phyloP scores from a whole-genome alignment of 2,329 filamentous ascomycete genomes.

The Sclerotinia minor region DNA sequence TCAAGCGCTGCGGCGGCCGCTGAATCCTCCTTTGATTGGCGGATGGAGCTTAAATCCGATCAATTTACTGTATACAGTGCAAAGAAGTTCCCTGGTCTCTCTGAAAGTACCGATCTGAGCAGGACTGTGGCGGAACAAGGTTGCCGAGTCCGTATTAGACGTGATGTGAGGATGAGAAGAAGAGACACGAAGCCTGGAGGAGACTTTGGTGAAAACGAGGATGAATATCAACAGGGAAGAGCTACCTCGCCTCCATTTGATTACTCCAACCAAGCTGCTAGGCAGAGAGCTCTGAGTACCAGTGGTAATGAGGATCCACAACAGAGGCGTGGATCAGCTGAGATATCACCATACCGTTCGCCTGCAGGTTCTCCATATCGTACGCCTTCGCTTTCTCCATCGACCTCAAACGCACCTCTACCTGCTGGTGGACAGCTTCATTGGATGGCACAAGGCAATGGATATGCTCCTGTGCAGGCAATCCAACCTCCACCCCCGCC shows the following conservation, averaged over 20 bases:
- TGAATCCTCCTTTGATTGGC: conserved; percentile 67
- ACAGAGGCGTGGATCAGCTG: conserved; percentile 51
- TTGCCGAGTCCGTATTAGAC: conserved; percentile 90
- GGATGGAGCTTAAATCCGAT: conserved; percentile 84
- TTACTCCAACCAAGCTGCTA: conserved; percentile 24
- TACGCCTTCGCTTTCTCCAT: conserved; percentile 15
- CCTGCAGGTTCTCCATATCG: conserved; percentile 25
- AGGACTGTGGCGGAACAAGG: conserved; percentile 94
- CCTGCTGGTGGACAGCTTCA: conserved; percentile 40
- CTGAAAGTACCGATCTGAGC: conserved; percentile 85
- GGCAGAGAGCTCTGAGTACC: conserved; percentile 32
- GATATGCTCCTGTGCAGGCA: not conserved
- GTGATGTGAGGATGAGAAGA: conserved; percentile 89
- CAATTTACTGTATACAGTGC: conserved; percentile 91
- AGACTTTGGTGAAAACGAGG: conserved; percentile 54
- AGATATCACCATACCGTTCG: conserved; percentile 36
- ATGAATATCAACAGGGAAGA: conserved; percentile 54
- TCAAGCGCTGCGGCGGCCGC: conserved; percentile 45
- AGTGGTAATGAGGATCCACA: conserved; percentile 31
- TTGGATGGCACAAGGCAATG: conserved; percentile 30
- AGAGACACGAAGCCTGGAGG: conserved; percentile 67
- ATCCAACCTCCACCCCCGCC: conserved; percentile 1
- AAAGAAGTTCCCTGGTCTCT: conserved; percentile 96
- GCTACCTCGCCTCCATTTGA: conserved; percentile 25
- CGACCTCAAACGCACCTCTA: conserved; percentile 36